Base-by-base conservation (phyloP, 2,329 filamentous ascomycete species). In the Catunica adiposa region DNA sequence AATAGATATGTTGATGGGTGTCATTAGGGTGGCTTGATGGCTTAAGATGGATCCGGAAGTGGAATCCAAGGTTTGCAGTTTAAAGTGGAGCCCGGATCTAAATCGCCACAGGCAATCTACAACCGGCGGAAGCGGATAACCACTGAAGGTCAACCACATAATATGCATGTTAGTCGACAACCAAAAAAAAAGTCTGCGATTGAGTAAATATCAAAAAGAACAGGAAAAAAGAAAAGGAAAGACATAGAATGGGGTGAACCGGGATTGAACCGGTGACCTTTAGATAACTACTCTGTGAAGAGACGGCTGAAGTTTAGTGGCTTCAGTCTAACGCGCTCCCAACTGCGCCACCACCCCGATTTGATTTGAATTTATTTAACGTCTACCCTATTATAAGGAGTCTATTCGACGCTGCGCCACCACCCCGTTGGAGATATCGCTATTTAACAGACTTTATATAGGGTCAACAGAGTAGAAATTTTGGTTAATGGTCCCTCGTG, bases 301-400 rank as follows among this genome's bases (percentile, higher is more conserved):
- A 50, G 47, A 20, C 14, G 53, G 56, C 56, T 23, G 53, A 55
- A 58, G 56, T 58, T 58, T 47, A 40, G 22, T 48, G 25, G 53
- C 56, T 58, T 58, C 56, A 58, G 56, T 58, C 56, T 58, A 58
- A 58, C 56, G 56, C 56, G 56, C 56, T 58, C 56, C 56, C 56
- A 58, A 58, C 56, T 58, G 56, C 56, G 56, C 56, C 52, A 58
- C 47, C 56, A 40, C 56, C 56, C 56, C 56, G 9, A n/a, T n/a
- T n/a, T n/a, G n/a, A n/a, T n/a, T n/a, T n/a, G n/a, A n/a, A n/a
- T n/a, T n/a, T n/a, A n/a, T n/a, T n/a, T n/a, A n/a, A n/a, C n/a
- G n/a, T n/a, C n/a, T n/a, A n/a, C n/a, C n/a, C n/a, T n/a, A n/a
- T n/a, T n/a, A n/a, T n/a, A n/a, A n/a, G n/a, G n/a, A n/a, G n/a